Percentiles rank a stretch among this genome's conserved stretches.
Evolutionary conservation across 345 rosid species (phyloP).

Genomic region (Camelina hispida): DNA sequence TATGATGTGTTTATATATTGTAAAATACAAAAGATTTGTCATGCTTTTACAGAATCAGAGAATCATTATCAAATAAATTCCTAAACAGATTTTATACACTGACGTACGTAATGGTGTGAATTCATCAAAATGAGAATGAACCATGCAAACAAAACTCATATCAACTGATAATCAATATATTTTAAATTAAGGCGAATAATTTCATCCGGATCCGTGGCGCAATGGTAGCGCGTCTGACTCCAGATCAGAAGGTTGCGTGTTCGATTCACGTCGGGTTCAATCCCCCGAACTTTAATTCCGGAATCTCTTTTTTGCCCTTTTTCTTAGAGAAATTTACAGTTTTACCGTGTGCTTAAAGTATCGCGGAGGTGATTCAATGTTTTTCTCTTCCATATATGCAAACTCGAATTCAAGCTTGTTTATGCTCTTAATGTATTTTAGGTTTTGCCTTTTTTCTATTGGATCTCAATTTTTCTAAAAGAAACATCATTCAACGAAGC

Average conservation of each 20-base stretch:
- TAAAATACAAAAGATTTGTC: not conserved
- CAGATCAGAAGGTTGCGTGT: conserved; percentile 99
- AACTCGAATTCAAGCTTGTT: too few relatives aligned
- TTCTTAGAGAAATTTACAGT: too few relatives aligned
- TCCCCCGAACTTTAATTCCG: not conserved
- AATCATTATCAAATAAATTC: not conserved
- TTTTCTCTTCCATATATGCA: too few relatives aligned
- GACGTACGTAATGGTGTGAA: not conserved
- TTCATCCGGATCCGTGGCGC: conserved; percentile 87
- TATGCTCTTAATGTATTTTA: too few relatives aligned
- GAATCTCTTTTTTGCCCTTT: not conserved
- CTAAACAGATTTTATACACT: not conserved
- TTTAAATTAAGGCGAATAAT: not conserved
- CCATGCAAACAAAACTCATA: not conserved
- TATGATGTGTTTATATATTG: not conserved
- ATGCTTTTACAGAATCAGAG: not conserved
- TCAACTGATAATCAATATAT: not conserved
- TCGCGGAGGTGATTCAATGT: not conserved
- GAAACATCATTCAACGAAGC: too few relatives aligned
- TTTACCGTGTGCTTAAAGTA: too few relatives aligned
- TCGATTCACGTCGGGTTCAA: conserved; percentile 15
- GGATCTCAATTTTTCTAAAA: too few relatives aligned
- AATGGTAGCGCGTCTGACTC: conserved; percentile 99
- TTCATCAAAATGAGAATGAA: not conserved
- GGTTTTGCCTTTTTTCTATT: too few relatives aligned